Conservation (phyloP, 768 basidiomycete genomes). For the Lactifluus piperatus region DNA sequence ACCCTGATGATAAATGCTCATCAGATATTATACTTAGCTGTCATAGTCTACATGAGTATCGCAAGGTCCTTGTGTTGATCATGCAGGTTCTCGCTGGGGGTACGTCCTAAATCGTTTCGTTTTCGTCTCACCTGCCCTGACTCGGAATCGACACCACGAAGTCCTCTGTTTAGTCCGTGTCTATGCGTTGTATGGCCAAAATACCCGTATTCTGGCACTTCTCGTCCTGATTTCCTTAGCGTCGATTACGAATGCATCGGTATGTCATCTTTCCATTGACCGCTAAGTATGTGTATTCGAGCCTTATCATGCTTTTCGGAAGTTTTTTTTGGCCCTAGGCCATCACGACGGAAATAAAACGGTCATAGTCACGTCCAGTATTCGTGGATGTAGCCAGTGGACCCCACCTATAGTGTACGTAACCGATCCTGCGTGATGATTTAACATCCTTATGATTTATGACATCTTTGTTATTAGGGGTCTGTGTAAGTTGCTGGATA, state of each 20-base stretch:
- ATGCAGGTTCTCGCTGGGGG: neutral
- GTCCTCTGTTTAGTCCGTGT: too few relatives aligned
- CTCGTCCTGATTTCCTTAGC: too few relatives aligned
- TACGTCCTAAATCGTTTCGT: neutral
- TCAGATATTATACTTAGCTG: neutral
- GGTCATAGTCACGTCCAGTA: neutral
- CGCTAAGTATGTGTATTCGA: neutral
- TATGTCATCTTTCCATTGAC: too few relatives aligned
- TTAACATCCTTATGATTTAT: neutral
- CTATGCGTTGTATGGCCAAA: too few relatives aligned
- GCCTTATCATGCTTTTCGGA: neutral
- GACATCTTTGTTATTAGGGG: neutral
- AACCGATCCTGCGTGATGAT: neutral
- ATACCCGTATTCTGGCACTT: too few relatives aligned
- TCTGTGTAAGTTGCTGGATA: neutral
- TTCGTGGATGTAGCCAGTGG: slow-evolving; percentile 3
- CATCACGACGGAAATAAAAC: neutral
- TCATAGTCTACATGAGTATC: neutral
- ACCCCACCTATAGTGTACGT: slow-evolving; percentile 1
- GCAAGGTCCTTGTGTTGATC: neutral
- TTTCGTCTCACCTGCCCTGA: neutral
- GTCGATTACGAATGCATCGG: too few relatives aligned
- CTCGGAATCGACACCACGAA: neutral
- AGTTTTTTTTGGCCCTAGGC: neutral
- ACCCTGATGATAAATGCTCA: neutral